Conservation (phyloP, 306 rosid genomes). For the Sphenostylis stenocarpa region DNA sequence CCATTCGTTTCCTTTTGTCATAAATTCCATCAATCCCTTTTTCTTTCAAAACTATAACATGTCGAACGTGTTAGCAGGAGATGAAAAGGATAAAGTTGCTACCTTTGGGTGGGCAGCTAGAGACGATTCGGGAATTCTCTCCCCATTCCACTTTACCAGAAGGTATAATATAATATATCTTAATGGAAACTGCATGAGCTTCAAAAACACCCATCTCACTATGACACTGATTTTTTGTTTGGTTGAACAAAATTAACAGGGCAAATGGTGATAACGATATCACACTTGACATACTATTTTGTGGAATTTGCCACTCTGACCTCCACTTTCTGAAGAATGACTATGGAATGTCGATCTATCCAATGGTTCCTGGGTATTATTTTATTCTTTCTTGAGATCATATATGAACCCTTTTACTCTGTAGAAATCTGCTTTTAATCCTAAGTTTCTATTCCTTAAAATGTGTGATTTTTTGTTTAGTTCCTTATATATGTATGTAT, state of each 20-base stretch:
- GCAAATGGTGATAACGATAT: constrained; percentile 34
- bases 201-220: background rate
- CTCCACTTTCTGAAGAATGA: constrained; percentile 41
- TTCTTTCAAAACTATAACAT: constrained; percentile 3
- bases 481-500: no score
- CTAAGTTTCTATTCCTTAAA: no score
- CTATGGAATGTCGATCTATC: constrained; percentile 39
- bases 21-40: background rate
- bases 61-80: constrained; percentile 21
- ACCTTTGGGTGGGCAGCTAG: constrained; percentile 43
- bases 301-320: constrained; percentile 51
- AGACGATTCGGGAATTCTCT: constrained; percentile 34
- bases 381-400: background rate
- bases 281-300: constrained; percentile 31
- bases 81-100: constrained; percentile 4
- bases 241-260: constrained; percentile 18
- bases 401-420: background rate
- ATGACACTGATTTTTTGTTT: background rate
- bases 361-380: constrained; percentile 49
- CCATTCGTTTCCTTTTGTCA: background rate
- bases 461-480: background rate
- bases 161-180: constrained; percentile 20
- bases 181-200: background rate
- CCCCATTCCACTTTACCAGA: constrained; percentile 34
- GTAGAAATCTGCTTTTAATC: background rate